Evolutionary conservation across 2,329 filamentous ascomycete species (phyloP).

Genomic region (Colletotrichum horii): DNA sequence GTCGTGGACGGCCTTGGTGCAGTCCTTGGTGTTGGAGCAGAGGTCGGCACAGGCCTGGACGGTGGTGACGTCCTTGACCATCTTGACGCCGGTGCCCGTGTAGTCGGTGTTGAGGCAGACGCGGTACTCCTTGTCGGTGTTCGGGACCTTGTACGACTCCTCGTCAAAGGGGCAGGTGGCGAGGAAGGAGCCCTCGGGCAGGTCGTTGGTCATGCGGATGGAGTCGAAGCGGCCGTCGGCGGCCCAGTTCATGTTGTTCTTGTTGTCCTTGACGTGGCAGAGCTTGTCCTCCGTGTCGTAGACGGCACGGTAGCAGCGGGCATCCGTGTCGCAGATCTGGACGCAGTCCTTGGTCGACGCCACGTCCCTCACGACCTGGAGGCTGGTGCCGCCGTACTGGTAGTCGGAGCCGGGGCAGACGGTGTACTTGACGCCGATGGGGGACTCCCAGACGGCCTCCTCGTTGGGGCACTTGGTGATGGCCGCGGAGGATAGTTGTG

Average conservation of each 20-base stretch:
- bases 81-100: slow-evolving; percentile 8
- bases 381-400: slow-evolving; percentile 6
- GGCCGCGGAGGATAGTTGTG: slow-evolving; percentile 8
- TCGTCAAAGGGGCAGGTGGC: slow-evolving; percentile 16
- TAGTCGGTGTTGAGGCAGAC: slow-evolving; percentile 21
- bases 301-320: slow-evolving; percentile 17
- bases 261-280: slow-evolving; percentile 20
- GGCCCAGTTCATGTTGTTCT: slow-evolving; percentile 12
- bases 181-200: slow-evolving; percentile 15
- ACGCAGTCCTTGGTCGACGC: slow-evolving; percentile 7
- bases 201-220: slow-evolving; percentile 13
- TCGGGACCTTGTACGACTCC: neutral
- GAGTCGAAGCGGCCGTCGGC: slow-evolving; percentile 18
- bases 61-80: slow-evolving; percentile 10
- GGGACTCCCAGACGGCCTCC: slow-evolving; percentile 6
- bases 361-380: slow-evolving; percentile 4
- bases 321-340: slow-evolving; percentile 15
- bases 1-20: slow-evolving; percentile 25
- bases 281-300: slow-evolving; percentile 13
- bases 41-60: slow-evolving; percentile 19
- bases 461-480: slow-evolving; percentile 17
- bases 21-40: slow-evolving; percentile 16
- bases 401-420: slow-evolving; percentile 21
- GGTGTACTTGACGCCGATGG: slow-evolving; percentile 17
- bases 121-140: slow-evolving; percentile 1